Conservation (phyloP, 345 rosid species). For the Murraya paniculata region DNA sequence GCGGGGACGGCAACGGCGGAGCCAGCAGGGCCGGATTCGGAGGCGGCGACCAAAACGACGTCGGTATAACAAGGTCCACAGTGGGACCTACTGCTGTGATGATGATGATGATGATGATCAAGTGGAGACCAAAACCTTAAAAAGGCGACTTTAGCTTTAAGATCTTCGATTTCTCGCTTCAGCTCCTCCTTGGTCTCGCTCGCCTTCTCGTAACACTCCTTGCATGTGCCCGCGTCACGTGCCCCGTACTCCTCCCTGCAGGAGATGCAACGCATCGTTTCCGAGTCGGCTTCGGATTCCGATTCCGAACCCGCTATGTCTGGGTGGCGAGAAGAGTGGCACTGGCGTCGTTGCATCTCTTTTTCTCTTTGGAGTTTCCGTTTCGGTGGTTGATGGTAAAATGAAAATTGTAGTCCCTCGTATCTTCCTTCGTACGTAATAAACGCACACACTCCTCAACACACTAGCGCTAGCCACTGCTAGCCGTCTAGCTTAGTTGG, state of each 20-base stretch:
- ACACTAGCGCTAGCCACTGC: no score
- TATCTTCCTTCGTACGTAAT: no score
- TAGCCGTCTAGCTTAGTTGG: no score
- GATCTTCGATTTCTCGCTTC: conserved; percentile 75
- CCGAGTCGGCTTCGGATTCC: conserved; percentile 18
- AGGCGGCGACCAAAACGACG: conserved; percentile 61
- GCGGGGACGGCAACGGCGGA: conserved; percentile 57
- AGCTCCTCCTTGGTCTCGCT: conserved; percentile 66
- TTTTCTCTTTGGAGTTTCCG: background rate
- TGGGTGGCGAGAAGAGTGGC: conserved; percentile 2
- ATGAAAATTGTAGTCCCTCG: background rate
- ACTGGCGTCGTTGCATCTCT: background rate
- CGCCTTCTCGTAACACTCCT: conserved; percentile 62
- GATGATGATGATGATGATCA: conserved; percentile 32
- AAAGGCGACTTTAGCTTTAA: conserved; percentile 62
- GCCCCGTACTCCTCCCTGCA: conserved; percentile 57
- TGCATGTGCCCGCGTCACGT: conserved; percentile 60
- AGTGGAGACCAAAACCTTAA: conserved; percentile 52
- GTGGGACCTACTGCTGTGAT: conserved; percentile 16
- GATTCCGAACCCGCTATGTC: conserved; percentile 14
- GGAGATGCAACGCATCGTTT: conserved; percentile 56
- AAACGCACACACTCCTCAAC: no score
- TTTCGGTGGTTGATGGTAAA: background rate
- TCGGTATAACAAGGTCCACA: conserved; percentile 44
- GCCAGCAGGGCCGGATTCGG: conserved; percentile 33